Conservation (phyloP, 495 filamentous ascomycete species). For the Neurospora tetraspora region DNA sequence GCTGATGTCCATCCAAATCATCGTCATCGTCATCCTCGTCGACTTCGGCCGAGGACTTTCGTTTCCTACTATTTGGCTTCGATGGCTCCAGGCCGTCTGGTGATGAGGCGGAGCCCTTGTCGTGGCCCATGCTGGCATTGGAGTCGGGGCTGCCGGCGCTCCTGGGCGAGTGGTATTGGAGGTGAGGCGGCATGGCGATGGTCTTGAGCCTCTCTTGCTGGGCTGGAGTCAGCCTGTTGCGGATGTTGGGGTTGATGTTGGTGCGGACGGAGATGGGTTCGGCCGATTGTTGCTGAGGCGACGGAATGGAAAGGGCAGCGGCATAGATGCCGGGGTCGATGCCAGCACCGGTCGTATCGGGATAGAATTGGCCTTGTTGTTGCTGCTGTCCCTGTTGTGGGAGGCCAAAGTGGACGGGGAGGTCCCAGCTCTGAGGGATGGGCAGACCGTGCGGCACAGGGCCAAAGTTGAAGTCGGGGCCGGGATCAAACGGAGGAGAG, state of each 20-base stretch:
- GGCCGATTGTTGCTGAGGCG: conserved; percentile 6
- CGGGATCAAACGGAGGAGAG: conserved; percentile 35
- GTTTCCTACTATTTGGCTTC: conserved; percentile 45
- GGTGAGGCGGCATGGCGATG: conserved; percentile 47
- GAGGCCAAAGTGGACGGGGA: conserved; percentile 18
- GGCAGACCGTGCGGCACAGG: background rate
- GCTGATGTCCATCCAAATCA: conserved; percentile 52
- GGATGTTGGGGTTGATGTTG: conserved; percentile 12
- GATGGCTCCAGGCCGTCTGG: conserved; percentile 34
- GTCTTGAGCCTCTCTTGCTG: conserved; percentile 43
- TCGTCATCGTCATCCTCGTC: conserved; percentile 39
- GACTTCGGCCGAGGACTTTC: conserved; percentile 50
- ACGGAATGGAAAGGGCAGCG: conserved; percentile 1
- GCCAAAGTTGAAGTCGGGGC: conserved; percentile 10
- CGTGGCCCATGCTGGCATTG: conserved; percentile 21
- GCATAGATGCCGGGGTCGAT: conserved; percentile 6
- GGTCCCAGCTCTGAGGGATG: conserved; percentile 15
- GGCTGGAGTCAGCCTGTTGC: conserved; percentile 36
- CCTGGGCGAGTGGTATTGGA: conserved; percentile 44
- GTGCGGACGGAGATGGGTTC: conserved; percentile 4
- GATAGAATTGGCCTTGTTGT: conserved; percentile 14
- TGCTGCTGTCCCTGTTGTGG: conserved; percentile 23
- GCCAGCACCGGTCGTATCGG: conserved; percentile 8
- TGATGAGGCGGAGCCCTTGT: conserved; percentile 36
- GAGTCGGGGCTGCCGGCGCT: conserved; percentile 42